Evolutionary conservation across 1,284 basidiomycete species (phyloP), one percentile per base, ranked within the genome.

Genomic region (Hymenochaete sp.): DNA sequence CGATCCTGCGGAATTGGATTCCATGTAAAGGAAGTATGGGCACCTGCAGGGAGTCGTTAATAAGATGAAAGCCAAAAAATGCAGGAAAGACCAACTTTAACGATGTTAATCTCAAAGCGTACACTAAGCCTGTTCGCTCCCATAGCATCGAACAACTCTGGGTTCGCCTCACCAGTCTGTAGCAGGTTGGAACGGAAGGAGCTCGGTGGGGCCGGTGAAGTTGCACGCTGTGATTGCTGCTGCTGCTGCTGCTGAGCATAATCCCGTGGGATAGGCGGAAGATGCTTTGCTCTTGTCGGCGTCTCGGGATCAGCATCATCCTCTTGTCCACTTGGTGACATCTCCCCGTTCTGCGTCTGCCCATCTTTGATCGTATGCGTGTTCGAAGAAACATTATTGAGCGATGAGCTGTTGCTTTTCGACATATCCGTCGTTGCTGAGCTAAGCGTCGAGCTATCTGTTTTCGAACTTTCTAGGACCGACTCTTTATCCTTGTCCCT

Each of bases 1-100:
- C 80, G 0, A 87, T 78, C 47, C 95, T 74, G 44, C 93, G 80
- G 71, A 98, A 98, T 61, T 98, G 95, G 48, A 98, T 83, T 1
- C 95, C 95, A 60, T 97, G 90, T 25, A 98, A 70, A 1, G 93
- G 91, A 48, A 98, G 64, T 73, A 86, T 88, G 25, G 95, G 95
- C 14, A 97, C 88, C 88, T 95, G 57, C 3, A 55, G 52, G 40
- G 19, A 38, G 39, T 24, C 42, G 35, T 42, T 37, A 55, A 25
- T n/a, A 36, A 36, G 27, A 40, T 28, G 38, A 14, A 31, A 22
- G 13, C 22, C 13, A 39, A 32, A 18, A 19, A 11, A 44, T 3
- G 39, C 27, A 26, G n/a, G 48, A 32, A 38, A 8, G 5, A 67
- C 81, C 26, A 55, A 93, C 90, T 75, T 93, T 93, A 59, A 96